Evolutionary conservation across 768 basidiomycete species (phyloP).

Genomic region (Suillus decipiens): DNA sequence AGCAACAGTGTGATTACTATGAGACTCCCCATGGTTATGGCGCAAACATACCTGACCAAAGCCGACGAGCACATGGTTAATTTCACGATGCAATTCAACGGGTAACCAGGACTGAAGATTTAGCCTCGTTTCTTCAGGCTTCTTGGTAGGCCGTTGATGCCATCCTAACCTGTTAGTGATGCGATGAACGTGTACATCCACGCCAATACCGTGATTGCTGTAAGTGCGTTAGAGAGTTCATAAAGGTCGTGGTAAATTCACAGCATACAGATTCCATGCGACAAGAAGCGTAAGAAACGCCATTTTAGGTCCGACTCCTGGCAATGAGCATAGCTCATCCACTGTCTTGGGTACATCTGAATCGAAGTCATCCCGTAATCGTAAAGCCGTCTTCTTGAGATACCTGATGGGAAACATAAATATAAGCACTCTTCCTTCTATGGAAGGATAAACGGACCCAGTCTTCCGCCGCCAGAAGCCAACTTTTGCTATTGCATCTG

Average conservation of each 20-base stretch:
- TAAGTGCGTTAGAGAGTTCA: constrained; percentile 2
- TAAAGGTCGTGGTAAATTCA: background rate
- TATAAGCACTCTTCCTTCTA: background rate
- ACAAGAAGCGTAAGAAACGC: constrained; percentile 82
- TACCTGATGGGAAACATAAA: constrained; percentile 47
- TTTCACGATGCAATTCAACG: constrained; percentile 66
- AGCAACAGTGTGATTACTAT: background rate
- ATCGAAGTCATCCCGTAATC: constrained; percentile 68
- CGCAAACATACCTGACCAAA: constrained; percentile 70
- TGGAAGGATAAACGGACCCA: constrained; percentile 47
- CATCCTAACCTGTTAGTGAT: constrained; percentile 93
- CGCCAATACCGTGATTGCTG: constrained; percentile 89
- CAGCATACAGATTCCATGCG: constrained; percentile 74
- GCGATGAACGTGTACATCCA: constrained; percentile 94
- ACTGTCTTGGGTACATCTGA: constrained; percentile 89
- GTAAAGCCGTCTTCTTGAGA: constrained; percentile 70
- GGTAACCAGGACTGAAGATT: constrained; percentile 88
- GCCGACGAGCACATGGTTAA: constrained; percentile 80
- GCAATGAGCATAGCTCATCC: constrained; percentile 83
- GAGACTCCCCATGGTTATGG: background rate
- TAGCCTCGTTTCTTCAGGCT: constrained; percentile 82
- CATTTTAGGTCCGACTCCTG: constrained; percentile 97
- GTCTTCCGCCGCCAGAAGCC: constrained; percentile 94
- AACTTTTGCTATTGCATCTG: constrained; percentile 81
- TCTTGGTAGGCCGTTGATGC: constrained; percentile 85